phyloP scores from a whole-genome alignment of 345 rosid species.

The Rhodamnia argentea region DNA sequence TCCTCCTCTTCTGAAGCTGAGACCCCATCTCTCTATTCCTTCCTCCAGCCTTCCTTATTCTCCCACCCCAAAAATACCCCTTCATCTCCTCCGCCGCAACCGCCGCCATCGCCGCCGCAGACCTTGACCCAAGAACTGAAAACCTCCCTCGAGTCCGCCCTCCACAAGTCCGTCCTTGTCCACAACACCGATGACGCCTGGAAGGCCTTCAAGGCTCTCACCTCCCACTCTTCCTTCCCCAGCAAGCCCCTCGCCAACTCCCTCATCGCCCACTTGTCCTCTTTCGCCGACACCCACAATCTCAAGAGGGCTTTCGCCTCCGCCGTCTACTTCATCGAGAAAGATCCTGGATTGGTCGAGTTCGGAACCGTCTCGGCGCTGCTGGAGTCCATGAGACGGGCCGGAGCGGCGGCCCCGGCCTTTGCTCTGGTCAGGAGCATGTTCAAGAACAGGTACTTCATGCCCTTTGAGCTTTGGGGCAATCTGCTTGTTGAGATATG shows the following conservation, averaged over 20 bases:
- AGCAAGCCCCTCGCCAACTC: slow-evolving; percentile 53
- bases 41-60: slow-evolving; percentile 68
- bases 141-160: slow-evolving; percentile 38
- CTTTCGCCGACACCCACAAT: slow-evolving; percentile 35
- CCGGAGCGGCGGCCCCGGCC: slow-evolving; percentile 56
- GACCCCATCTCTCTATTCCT: slow-evolving; percentile 53
- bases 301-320: slow-evolving; percentile 94
- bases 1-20: slow-evolving; percentile 18
- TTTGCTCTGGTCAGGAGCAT: slow-evolving; percentile 71
- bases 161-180: slow-evolving; percentile 43
- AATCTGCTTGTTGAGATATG: slow-evolving; percentile 43
- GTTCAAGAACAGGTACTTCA: slow-evolving; percentile 72
- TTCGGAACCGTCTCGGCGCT: slow-evolving; percentile 39
- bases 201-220: slow-evolving; percentile 68
- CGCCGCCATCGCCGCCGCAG: slow-evolving; percentile 1
- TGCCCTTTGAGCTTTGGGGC: slow-evolving; percentile 82
- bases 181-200: slow-evolving; percentile 62
- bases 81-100: background rate
- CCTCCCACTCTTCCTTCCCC: slow-evolving; percentile 43
- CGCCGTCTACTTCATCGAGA: slow-evolving; percentile 58
- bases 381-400: slow-evolving; percentile 48
- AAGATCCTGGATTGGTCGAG: slow-evolving; percentile 43
- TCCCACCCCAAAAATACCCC: slow-evolving; percentile 8
- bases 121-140: slow-evolving; percentile 37
- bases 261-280: slow-evolving; percentile 55